These are phyloP conservation scores for Dactylonectria estremocensis DNA, from an alignment of 2,329 filamentous ascomycete genomes.

Conservation along the genomic window DNA sequence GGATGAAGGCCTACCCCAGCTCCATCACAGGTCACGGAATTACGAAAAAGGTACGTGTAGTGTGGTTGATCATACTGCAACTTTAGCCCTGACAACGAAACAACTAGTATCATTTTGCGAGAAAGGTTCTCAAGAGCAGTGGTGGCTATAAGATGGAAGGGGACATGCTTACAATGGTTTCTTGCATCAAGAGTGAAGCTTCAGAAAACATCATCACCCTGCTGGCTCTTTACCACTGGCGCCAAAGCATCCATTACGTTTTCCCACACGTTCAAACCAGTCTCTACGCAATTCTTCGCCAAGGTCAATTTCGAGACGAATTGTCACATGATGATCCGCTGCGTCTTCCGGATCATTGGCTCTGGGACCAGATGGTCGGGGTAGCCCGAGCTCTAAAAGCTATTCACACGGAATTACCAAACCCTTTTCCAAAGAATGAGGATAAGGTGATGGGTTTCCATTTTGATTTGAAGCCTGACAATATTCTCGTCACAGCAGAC, in stretches of 20 bases:
- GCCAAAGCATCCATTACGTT: background rate
- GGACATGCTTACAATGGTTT: constrained; percentile 1
- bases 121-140: background rate
- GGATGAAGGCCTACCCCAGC: background rate
- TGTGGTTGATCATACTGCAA: background rate
- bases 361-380: constrained; percentile 17
- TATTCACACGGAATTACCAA: constrained; percentile 2
- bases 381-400: background rate
- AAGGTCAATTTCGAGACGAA: background rate
- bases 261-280: constrained; percentile 13
- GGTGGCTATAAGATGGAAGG: background rate
- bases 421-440: background rate
- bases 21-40: background rate
- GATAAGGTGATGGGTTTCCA: constrained; percentile 8
- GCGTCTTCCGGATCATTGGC: background rate
- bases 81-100: background rate
- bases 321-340: background rate
- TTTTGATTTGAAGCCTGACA: constrained; percentile 24
- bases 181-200: background rate
- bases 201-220: constrained; percentile 11
- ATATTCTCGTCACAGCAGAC: constrained; percentile 12
- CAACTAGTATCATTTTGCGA: background rate
- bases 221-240: constrained; percentile 12
- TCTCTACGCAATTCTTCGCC: background rate
- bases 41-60: background rate